Base-by-base conservation (phyloP, 208 protist genomes). In the Paratrypanosoma confusum region DNA sequence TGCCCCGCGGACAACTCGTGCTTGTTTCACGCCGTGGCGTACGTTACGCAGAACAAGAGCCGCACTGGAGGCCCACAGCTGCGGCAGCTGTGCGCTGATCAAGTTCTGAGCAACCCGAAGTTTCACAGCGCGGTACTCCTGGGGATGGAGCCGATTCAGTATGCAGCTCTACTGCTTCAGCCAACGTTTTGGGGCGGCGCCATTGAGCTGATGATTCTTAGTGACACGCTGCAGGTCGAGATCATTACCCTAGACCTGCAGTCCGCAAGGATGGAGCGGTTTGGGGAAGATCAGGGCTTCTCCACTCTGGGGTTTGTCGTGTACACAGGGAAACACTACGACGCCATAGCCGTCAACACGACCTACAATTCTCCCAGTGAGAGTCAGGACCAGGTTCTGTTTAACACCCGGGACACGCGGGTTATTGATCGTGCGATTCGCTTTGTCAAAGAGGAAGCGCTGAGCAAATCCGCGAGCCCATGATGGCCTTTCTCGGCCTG, bases 311-410 rank as follows among this genome's bases (percentile, higher is more conserved):
- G 48, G 3, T 95, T 95, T 62, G 49, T 97, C 37, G 71, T 96
- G 1, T 97, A 95, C 56, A 95, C 84, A 7, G 92, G 92, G 13
- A 80, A 85, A 42, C 93, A 97, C 65, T 97, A 95, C 66, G 93
- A 96, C 50, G 84, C 81, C 28, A 79, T 96, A 24, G 83, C 79
- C 20, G 75, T 96, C 70, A 90, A 83, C 32, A 42, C 60, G 7
- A 57, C 54, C 33, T 87, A 80, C 44, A 85, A 86, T 49, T 70
- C 64, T 6, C 17, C 67, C 7, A 57, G 28, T 5, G 83, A 93
- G 44, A 53, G 33, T 10, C 63, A 78, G 5, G 90, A 96, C 54
- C 79, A 93, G 55, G 84, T 91, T 13, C 45, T 92, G 1, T 96
- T 96, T 43, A 90, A 71, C 55, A 62, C 50, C 21, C 51, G 65